Percentiles rank a stretch among this genome's conserved stretches.
These are phyloP conservation scores for Phytomonas sp. DNA, from an alignment of 208 protist species.

Conservation along the genomic window DNA sequence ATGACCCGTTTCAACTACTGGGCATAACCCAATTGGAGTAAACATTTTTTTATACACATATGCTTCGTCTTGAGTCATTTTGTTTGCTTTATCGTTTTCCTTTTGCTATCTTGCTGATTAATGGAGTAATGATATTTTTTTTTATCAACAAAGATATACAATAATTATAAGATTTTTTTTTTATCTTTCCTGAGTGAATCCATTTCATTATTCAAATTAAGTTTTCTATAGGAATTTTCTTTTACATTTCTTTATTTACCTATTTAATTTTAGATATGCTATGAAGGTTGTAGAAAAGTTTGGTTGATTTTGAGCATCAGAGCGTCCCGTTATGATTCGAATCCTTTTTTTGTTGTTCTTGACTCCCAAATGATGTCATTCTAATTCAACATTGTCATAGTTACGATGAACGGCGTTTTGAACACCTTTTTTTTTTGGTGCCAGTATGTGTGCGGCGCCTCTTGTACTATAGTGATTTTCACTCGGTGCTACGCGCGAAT, in stretches of 20 bases:
- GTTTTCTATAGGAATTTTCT: background rate
- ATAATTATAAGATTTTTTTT: background rate
- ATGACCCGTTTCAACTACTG: conserved; percentile 66
- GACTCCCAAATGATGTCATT: conserved; percentile 7
- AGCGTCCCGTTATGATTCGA: conserved; percentile 16
- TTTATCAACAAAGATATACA: background rate
- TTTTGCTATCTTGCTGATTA: conserved; percentile 13
- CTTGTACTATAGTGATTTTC: background rate
- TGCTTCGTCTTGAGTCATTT: conserved; percentile 2
- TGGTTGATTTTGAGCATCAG: background rate
- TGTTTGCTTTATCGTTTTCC: conserved; percentile 5
- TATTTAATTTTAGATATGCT: background rate
- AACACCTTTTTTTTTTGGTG: background rate
- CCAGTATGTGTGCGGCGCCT: background rate
- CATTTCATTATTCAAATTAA: background rate
- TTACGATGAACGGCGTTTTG: conserved; percentile 22
- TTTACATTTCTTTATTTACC: background rate
- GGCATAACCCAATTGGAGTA: conserved; percentile 22
- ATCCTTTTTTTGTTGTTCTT: conserved; percentile 5
- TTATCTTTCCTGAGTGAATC: background rate
- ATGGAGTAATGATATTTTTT: background rate
- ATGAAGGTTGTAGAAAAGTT: background rate
- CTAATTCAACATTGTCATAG: conserved; percentile 24
- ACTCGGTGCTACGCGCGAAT: background rate
- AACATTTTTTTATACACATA: background rate